Evolutionary conservation across 176 grass and related monocot species (phyloP).

Genomic region (Aegilops speltoides): DNA sequence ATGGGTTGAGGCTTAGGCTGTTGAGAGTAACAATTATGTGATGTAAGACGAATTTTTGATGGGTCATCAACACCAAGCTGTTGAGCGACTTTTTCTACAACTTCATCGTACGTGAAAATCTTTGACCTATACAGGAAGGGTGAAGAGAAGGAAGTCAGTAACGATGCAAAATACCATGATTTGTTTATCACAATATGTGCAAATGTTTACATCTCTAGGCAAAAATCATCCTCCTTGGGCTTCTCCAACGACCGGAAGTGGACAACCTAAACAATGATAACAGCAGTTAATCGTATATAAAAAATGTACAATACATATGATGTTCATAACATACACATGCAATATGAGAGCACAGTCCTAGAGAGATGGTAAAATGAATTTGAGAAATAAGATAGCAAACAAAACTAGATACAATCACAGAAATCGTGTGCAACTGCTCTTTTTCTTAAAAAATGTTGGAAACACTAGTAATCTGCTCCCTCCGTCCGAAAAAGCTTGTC

Average conservation of each 20-base stretch:
- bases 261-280: slow-evolving; percentile 71
- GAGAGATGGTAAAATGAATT: slow-evolving; percentile 15
- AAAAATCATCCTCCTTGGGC: slow-evolving; percentile 95
- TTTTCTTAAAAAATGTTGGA: slow-evolving; percentile 6
- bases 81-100: slow-evolving; percentile 91
- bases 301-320: neutral
- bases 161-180: neutral
- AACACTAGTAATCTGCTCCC: neutral
- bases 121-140: slow-evolving; percentile 68
- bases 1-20: slow-evolving; percentile 99
- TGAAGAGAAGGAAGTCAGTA: slow-evolving; percentile 24
- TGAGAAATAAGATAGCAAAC: neutral
- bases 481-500: too few species aligned
- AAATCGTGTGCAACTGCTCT: neutral
- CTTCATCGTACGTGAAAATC: slow-evolving; percentile 86
- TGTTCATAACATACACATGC: neutral
- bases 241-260: slow-evolving; percentile 94
- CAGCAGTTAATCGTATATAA: slow-evolving; percentile 23
- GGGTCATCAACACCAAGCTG: slow-evolving; percentile 86
- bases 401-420: slow-evolving; percentile 22
- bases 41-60: slow-evolving; percentile 95
- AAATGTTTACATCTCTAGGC: slow-evolving; percentile 80
- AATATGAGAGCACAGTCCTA: neutral
- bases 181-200: slow-evolving; percentile 16
- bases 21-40: slow-evolving; percentile 99